A percentile compares a stretch with the other conserved stretches of the same genome.
Conservation (phyloP, 495 filamentous ascomycete species). For the Talaromyces wortmannii region DNA sequence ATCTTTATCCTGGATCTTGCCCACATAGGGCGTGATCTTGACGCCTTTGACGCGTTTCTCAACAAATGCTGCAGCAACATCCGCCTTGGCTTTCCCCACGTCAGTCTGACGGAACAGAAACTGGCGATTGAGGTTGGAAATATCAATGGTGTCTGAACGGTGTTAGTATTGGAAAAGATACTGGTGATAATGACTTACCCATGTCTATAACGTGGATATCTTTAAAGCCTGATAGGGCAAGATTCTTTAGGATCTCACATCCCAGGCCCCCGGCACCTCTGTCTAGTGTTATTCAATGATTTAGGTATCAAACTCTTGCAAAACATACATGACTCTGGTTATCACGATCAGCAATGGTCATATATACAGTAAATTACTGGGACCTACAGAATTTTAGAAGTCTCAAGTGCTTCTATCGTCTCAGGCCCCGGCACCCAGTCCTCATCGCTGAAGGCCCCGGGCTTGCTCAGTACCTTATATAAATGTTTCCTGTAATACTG, state of each 20-base stretch:
- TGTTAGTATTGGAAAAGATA: slow-evolving; percentile 12
- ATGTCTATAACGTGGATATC: slow-evolving; percentile 99
- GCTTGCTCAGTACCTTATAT: slow-evolving; percentile 64
- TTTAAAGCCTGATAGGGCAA: slow-evolving; percentile 92
- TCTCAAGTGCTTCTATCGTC: slow-evolving; percentile 51
- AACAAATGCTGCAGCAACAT: slow-evolving; percentile 87
- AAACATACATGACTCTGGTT: slow-evolving; percentile 42
- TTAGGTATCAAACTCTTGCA: background rate
- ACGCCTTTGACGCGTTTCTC: slow-evolving; percentile 82
- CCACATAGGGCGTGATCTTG: slow-evolving; percentile 86
- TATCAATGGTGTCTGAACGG: slow-evolving; percentile 81
- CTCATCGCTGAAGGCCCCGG: slow-evolving; percentile 72
- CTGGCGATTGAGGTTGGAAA: slow-evolving; percentile 96
- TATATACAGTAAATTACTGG: slow-evolving; percentile 7
- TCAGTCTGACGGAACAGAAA: slow-evolving; percentile 92
- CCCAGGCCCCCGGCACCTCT: slow-evolving; percentile 93
- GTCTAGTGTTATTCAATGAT: slow-evolving; percentile 12
- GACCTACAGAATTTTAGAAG: slow-evolving; percentile 65
- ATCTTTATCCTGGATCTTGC: slow-evolving; percentile 95
- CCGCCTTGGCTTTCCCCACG: slow-evolving; percentile 90
- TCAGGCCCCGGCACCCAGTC: slow-evolving; percentile 59
- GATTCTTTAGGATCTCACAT: slow-evolving; percentile 95
- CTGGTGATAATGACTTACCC: slow-evolving; percentile 43
- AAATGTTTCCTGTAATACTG: slow-evolving; percentile 64
- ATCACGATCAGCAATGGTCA: slow-evolving; percentile 11